A percentile compares a stretch with the other conserved stretches of the same genome.
Evolutionary conservation across 1,139 yeast genomes (phyloP).

Genomic region (Zygoascus meyerae): DNA sequence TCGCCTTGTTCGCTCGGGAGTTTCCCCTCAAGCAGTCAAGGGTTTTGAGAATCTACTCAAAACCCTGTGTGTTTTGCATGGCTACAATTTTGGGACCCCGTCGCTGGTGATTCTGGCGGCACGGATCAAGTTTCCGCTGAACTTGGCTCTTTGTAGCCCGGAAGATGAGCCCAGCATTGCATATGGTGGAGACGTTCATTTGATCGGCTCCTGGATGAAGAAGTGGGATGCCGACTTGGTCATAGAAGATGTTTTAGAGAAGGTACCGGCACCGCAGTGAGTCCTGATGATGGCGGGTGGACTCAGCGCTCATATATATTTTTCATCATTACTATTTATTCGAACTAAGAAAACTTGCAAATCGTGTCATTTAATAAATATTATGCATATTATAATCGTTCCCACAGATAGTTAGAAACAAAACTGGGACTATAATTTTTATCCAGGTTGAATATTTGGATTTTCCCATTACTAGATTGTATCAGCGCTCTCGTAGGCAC

Average conservation of each 20-base stretch:
- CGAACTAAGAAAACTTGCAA: background rate
- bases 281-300: slow-evolving; percentile 17
- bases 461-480: slow-evolving; percentile 45
- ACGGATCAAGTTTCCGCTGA: slow-evolving; percentile 43
- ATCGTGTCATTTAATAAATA: background rate
- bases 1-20: slow-evolving; percentile 45
- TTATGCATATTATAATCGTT: slow-evolving; percentile 36
- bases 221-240: slow-evolving; percentile 43
- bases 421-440: slow-evolving; percentile 57
- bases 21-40: slow-evolving; percentile 41
- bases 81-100: slow-evolving; percentile 44
- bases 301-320: no score
- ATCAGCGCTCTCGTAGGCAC: slow-evolving; percentile 43
- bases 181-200: slow-evolving; percentile 47
- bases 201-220: slow-evolving; percentile 38
- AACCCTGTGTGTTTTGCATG: slow-evolving; percentile 40
- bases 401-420: slow-evolving; percentile 69
- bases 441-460: slow-evolving; percentile 50
- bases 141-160: slow-evolving; percentile 36
- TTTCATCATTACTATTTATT: background rate
- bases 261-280: slow-evolving; percentile 47
- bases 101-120: slow-evolving; percentile 45
- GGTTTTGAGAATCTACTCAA: slow-evolving; percentile 41
- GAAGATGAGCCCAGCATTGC: slow-evolving; percentile 46
- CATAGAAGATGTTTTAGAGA: slow-evolving; percentile 44